These are phyloP conservation scores for Zasmidium citrigriseum DNA, from an alignment of 2,329 filamentous ascomycete species.

Conservation along the genomic window DNA sequence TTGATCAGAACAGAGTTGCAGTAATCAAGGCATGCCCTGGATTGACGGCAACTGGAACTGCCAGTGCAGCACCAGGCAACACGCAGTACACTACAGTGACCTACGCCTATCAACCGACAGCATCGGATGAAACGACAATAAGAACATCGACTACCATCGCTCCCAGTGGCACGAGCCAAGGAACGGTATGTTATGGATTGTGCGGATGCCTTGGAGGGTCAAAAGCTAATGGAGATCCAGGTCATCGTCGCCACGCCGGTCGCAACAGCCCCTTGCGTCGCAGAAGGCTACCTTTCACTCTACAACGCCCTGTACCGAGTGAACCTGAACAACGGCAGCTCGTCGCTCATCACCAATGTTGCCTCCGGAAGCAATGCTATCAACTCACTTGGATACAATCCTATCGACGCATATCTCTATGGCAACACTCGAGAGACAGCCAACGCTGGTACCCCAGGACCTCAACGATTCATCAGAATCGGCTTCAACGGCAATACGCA, in stretches of 20 bases:
- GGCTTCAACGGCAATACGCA: slow-evolving; percentile 10
- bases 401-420: slow-evolving; percentile 16
- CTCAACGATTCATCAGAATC: background rate
- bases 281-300: slow-evolving; percentile 12
- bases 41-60: background rate
- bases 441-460: slow-evolving; percentile 1
- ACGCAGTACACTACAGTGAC: background rate
- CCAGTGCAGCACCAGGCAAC: background rate
- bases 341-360: background rate
- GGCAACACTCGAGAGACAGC: slow-evolving; percentile 10
- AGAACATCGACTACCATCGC: slow-evolving; percentile 14
- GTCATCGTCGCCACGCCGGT: background rate
- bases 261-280: background rate
- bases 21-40: background rate
- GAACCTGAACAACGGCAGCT: background rate
- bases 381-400: slow-evolving; percentile 17
- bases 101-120: background rate
- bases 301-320: background rate
- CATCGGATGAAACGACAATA: background rate
- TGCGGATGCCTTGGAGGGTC: background rate
- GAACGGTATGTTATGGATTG: slow-evolving; percentile 11
- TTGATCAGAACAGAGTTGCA: background rate
- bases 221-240: background rate
- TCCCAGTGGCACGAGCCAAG: slow-evolving; percentile 11
- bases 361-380: background rate